Evolutionary conservation across 257 asterid species (phyloP).

Genomic region (Henckelia pumila): DNA sequence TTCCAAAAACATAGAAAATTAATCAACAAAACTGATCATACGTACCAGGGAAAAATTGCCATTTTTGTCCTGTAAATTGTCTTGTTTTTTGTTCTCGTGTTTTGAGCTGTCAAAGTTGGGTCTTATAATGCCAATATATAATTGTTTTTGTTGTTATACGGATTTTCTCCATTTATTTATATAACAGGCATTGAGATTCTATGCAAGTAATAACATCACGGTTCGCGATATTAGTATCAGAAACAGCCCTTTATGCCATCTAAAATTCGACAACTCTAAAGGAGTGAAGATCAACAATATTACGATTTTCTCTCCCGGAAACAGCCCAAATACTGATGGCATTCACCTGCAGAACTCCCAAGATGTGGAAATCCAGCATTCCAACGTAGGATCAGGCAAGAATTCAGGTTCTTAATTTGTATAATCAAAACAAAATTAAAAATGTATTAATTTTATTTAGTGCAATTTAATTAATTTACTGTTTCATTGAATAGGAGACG

Average conservation of each 20-base stretch:
- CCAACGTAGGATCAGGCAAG: constrained; percentile 61
- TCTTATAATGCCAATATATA: no score
- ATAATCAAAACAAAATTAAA: background rate
- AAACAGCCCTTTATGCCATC: constrained; percentile 76
- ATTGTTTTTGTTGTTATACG: no score
- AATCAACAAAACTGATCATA: no score
- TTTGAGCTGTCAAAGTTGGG: no score
- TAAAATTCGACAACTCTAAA: constrained; percentile 67
- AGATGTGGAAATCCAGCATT: constrained; percentile 66
- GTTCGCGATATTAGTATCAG: constrained; percentile 49
- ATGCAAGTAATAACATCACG: constrained; percentile 46
- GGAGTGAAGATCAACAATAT: constrained; percentile 53
- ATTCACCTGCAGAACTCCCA: constrained; percentile 82
- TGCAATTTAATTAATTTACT: constrained; percentile 4
- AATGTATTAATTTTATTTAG: background rate
- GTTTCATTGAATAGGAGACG: constrained; percentile 55
- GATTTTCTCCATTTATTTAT: constrained; percentile 1
- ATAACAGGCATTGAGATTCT: constrained; percentile 77
- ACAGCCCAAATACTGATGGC: constrained; percentile 82
- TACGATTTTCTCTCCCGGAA: constrained; percentile 72
- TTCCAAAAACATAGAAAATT: no score
- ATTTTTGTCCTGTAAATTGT: no score
- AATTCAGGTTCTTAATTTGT: background rate
- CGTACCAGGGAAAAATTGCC: no score
- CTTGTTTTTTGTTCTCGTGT: no score